These are phyloP conservation scores for Fusarium mundagurra DNA, from an alignment of 2,329 filamentous ascomycete genomes.

Conservation along the genomic window DNA sequence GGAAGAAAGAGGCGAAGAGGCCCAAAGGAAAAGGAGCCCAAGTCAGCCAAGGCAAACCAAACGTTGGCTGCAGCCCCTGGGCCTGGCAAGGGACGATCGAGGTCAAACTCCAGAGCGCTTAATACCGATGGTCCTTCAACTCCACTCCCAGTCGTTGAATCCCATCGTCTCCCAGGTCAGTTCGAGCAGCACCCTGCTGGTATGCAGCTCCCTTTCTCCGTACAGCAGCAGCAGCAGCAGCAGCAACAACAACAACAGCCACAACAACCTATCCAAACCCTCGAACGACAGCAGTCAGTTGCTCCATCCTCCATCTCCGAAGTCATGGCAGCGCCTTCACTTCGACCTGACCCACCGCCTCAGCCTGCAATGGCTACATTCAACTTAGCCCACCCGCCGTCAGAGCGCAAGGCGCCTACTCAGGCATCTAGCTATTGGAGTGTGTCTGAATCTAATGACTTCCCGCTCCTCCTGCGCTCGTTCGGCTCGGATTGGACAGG, in stretches of 20 bases:
- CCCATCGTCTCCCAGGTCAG: conserved; percentile 52
- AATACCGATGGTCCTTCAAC: conserved; percentile 55
- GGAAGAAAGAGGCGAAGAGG: conserved; percentile 52
- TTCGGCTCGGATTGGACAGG: conserved; percentile 83
- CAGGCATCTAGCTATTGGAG: conserved; percentile 88
- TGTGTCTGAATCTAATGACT: conserved; percentile 81
- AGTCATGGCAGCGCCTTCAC: conserved; percentile 65
- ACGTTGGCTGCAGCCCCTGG: conserved; percentile 59
- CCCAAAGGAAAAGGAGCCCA: conserved; percentile 54
- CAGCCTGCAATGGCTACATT: conserved; percentile 61
- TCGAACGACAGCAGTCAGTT: conserved; percentile 51
- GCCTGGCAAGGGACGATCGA: conserved; percentile 59
- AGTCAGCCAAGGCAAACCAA: conserved; percentile 53
- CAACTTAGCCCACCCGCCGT: conserved; percentile 56
- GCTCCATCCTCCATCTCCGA: conserved; percentile 57
- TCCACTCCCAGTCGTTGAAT: conserved; percentile 51
- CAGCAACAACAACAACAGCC: conserved; percentile 25
- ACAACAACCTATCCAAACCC: conserved; percentile 37
- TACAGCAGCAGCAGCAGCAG: conserved; percentile 37
- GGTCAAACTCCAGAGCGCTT: conserved; percentile 64
- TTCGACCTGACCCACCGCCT: conserved; percentile 63
- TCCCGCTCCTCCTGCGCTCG: conserved; percentile 74
- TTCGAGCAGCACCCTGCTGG: conserved; percentile 55
- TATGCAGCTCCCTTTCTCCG: conserved; percentile 55
- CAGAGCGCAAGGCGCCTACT: conserved; percentile 61